phyloP scores from a whole-genome alignment of 352 stramenopile genomes.

The Phytophthora agathidicida region DNA sequence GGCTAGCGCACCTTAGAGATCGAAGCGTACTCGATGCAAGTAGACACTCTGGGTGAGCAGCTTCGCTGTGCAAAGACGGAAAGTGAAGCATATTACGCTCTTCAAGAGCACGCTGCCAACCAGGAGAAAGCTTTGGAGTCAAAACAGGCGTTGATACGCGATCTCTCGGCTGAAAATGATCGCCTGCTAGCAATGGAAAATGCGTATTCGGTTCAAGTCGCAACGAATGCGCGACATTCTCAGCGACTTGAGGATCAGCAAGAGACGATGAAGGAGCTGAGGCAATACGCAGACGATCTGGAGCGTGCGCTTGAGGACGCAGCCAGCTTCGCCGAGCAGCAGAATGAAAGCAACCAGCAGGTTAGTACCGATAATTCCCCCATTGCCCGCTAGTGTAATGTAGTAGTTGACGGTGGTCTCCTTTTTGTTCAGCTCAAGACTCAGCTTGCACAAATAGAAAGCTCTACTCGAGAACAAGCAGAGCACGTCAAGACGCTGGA shows the following conservation, averaged over 20 bases:
- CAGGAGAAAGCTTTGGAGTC: conserved; percentile 14
- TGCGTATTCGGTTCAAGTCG: conserved; percentile 20
- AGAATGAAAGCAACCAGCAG: conserved; percentile 43
- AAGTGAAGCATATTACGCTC: conserved; percentile 16
- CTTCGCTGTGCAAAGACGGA: conserved; percentile 23
- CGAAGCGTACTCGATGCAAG: conserved; percentile 24
- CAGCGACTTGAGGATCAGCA: conserved; percentile 25
- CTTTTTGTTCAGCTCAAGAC: conserved; percentile 11
- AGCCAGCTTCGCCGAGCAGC: conserved; percentile 37
- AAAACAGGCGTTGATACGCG: conserved; percentile 21
- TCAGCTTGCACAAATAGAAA: conserved; percentile 22
- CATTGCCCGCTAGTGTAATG: background rate
- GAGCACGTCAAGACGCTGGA: conserved; percentile 16
- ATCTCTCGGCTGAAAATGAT: conserved; percentile 42
- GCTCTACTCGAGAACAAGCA: conserved; percentile 15
- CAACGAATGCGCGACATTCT: conserved; percentile 11
- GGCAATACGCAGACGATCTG: conserved; percentile 14
- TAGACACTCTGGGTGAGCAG: conserved; percentile 31
- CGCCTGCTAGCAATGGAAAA: conserved; percentile 40
- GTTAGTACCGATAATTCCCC: conserved; percentile 15
- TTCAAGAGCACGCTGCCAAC: conserved; percentile 30
- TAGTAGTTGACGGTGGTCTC: background rate
- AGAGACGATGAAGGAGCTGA: conserved; percentile 13
- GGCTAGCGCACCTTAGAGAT: conserved; percentile 27
- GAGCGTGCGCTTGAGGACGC: conserved; percentile 32